A percentile compares a stretch with the other conserved stretches of the same genome.
These are phyloP conservation scores for Rhizopus delemar DNA, from an alignment of 371 early-diverging fungal genomes.

Conservation along the genomic window DNA sequence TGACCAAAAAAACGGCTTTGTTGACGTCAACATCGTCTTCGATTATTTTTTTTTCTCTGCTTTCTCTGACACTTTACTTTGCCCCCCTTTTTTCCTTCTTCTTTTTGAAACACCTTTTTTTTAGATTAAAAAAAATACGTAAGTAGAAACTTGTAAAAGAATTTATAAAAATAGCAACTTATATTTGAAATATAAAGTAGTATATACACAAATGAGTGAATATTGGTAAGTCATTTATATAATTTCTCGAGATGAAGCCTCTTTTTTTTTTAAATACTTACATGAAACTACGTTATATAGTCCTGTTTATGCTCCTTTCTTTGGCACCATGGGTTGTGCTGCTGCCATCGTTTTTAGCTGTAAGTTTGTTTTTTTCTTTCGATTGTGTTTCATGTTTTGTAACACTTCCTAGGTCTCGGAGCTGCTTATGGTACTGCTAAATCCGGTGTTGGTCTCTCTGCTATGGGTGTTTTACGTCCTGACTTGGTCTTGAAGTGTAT, in stretches of 20 bases:
- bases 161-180: too few species aligned
- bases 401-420: slow-evolving; percentile 66
- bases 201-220: slow-evolving; percentile 21
- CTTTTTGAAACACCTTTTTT: background rate
- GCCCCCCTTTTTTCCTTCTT: background rate
- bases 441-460: slow-evolving; percentile 94
- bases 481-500: slow-evolving; percentile 90
- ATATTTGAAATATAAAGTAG: background rate
- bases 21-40: background rate
- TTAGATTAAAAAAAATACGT: background rate
- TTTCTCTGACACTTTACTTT: background rate
- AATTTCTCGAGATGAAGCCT: background rate
- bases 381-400: background rate
- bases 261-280: too few species aligned
- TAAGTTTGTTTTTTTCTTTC: slow-evolving; percentile 59
- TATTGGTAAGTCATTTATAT: slow-evolving; percentile 13
- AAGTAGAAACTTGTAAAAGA: too few species aligned
- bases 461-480: slow-evolving; percentile 94
- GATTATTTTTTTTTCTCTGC: background rate
- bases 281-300: slow-evolving; percentile 45
- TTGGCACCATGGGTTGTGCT: slow-evolving; percentile 95
- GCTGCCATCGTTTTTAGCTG: slow-evolving; percentile 95
- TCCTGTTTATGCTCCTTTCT: slow-evolving; percentile 96
- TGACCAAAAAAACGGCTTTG: background rate
- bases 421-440: slow-evolving; percentile 98